Evolutionary conservation across 257 asterid species (phyloP), one percentile per base, ranked within the genome.

Genomic region (Thymus mandschuricus): DNA sequence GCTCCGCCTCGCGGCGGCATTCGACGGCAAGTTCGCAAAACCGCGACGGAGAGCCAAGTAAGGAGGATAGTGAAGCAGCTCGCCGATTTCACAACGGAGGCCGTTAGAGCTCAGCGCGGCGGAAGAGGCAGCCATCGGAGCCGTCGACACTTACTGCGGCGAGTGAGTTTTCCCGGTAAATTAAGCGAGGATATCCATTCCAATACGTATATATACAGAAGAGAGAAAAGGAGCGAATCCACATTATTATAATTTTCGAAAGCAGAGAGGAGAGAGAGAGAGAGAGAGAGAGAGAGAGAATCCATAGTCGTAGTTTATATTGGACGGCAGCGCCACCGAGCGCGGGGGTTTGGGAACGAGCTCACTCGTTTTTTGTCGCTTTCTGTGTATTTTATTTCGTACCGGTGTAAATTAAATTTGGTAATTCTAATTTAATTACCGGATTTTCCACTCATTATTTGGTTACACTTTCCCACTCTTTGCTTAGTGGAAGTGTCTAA

Each of bases 291-390:
- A 21, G 21, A 21, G 21, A 21, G 21, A 21, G 21, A 21, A 21
- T 21, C 21, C 21, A 21, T 21, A 21, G 6, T 4, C 34, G 10
- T 7, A 8, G 44, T 21, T 34, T 46, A 31, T 59, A 60, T 35
- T 51, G 84, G 84, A 46, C 84, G 84, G 82, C 83, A 76, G 74
- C 81, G 84, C 77, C 83, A 76, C 64, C 38, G 74, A 59, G 38
- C 7, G 21, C 66, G 40, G 43, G 66, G 44, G 1, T 35, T 60
- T 3, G 21, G 21, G 21, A 33, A 4, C 13, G 4, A 59, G 65
- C 38, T 46, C 64, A 8, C 10, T 62, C 6, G 69, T 21, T 44
- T 52, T 60, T 73, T 46, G 63, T 56, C 13, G 61, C 59, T 35
- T 35, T 49, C 44, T 8, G 30, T 56, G 44, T 38, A 3, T 3